phyloP scores from a whole-genome alignment of 176 grass and related monocot species.

The Triticum dicoccoides region DNA sequence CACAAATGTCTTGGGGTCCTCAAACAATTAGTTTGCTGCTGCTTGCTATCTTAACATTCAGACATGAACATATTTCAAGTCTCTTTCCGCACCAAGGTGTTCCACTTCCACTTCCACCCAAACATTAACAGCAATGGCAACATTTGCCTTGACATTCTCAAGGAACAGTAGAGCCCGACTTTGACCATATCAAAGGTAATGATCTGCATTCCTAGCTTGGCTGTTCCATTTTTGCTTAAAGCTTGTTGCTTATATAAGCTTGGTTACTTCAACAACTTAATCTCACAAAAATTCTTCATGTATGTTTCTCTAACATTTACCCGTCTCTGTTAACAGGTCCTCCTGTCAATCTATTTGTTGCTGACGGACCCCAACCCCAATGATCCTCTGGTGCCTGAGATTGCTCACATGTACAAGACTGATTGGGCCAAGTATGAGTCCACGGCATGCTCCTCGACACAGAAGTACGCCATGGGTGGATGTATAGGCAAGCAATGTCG shows the following conservation, averaged over 20 bases:
- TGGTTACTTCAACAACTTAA: neutral
- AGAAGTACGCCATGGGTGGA: too few relatives aligned
- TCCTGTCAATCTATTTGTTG: too few relatives aligned
- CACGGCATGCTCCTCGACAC: too few relatives aligned
- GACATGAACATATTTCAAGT: slow-evolving; percentile 37
- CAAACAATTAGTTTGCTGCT: neutral
- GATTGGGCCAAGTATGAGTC: too few relatives aligned
- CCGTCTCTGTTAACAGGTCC: too few relatives aligned
- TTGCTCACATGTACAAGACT: too few relatives aligned
- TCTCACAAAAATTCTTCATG: neutral
- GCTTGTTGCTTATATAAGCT: neutral
- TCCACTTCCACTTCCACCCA: slow-evolving; percentile 40
- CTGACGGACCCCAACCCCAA: too few relatives aligned
- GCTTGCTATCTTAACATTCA: neutral
- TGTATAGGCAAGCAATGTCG: too few relatives aligned
- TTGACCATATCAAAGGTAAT: slow-evolving; percentile 75
- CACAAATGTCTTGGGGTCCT: neutral
- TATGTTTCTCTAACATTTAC: too few relatives aligned
- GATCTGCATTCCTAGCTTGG: neutral
- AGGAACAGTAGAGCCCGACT: slow-evolving; percentile 83
- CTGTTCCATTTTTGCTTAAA: neutral
- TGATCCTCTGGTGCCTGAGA: too few relatives aligned
- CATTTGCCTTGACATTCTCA: slow-evolving; percentile 86
- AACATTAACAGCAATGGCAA: slow-evolving; percentile 78
- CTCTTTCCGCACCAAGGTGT: slow-evolving; percentile 84